These are phyloP conservation scores for Lactifluus volemus DNA, from an alignment of 768 basidiomycete genomes.

Conservation along the genomic window DNA sequence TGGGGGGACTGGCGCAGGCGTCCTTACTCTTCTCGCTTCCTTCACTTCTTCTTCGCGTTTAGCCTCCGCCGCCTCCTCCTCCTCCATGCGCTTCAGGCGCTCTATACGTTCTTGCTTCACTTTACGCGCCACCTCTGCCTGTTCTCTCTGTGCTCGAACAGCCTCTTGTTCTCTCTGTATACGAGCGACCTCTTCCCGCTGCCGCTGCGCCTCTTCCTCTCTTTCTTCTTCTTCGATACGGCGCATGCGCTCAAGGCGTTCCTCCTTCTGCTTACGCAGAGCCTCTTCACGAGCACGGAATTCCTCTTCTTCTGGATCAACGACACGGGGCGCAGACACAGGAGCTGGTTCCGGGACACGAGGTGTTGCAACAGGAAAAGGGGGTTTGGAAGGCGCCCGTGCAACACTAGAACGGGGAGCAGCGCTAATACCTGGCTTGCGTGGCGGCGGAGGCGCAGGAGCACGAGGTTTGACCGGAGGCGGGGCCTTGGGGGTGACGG, in stretches of 20 bases:
- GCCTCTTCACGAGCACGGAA: conserved; percentile 62
- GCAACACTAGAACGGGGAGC: conserved; percentile 23
- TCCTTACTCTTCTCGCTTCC: conserved; percentile 22
- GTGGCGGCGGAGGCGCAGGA: conserved; percentile 33
- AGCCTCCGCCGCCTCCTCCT: conserved; percentile 16
- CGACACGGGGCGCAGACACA: conserved; percentile 33
- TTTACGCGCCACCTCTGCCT: conserved; percentile 20
- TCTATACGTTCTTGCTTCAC: conserved; percentile 14
- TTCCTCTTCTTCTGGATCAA: conserved; percentile 72
- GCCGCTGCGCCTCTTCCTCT: conserved; percentile 42
- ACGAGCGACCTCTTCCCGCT: conserved; percentile 27
- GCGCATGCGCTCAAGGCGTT: conserved; percentile 58
- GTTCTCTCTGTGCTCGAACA: conserved; percentile 26
- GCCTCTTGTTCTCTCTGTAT: conserved; percentile 25
- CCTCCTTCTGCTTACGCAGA: conserved; percentile 64
- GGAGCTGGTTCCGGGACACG: conserved; percentile 31
- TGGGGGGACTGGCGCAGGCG: conserved; percentile 34
- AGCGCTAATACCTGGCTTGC: conserved; percentile 24
- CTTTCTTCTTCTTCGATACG: conserved; percentile 58
- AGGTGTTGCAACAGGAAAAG: conserved; percentile 20
- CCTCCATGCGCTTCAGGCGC: conserved; percentile 10
- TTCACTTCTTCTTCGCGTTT: conserved; percentile 10
- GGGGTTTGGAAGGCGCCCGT: conserved; percentile 30
- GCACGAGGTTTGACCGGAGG: conserved; percentile 25
- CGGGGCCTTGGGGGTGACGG: conserved; percentile 34